Base-by-base conservation (phyloP, 768 basidiomycete genomes). In the Leccinum arenicola region DNA sequence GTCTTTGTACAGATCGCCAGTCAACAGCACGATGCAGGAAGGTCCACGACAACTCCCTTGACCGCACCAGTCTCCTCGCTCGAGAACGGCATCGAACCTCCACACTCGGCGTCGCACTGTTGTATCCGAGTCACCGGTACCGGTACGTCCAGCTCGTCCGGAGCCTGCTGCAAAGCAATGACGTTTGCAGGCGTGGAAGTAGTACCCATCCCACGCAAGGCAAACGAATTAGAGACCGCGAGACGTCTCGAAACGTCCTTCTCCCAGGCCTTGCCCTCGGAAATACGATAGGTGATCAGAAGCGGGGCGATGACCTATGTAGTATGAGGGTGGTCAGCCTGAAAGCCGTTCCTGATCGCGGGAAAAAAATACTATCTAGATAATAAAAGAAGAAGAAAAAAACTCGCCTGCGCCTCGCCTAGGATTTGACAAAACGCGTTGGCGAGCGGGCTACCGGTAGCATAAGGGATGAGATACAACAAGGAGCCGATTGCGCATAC, bases 281-380 rank as follows among this genome's bases (percentile, higher is more conserved):
- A 76, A 9, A 82, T 68, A 19, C 80, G 77, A 47, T 77, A 77
- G 35, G 78, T 80, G 58, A 82, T 81, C 23, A 81, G 72, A 61
- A 80, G 78, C 0, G 76, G 74, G 11, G 81, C 79, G 33, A 80
- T 74, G 68, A 78, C 73, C 80, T 27, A 27, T 27, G 25, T 27
- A 27, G 35, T 19, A 19, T 7, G n/a, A 61, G 2, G 12, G 17
- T 50, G 48, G 11, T 29, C 17, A 35, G 17, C 31, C 25, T 15
- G 17, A 6, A 8, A 40, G 3, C 14, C 3, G 33, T 64, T 35
- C 60, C 50, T 25, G 40, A n/a, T n/a, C 40, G 9, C 36, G 15
- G 7, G 14, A 15, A 17, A 3, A 17, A 14, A 7, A 3, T 0
- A 36, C 35, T 36, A 3, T 14, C 3, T 9, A 4, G 9, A 12